Conservation (phyloP, 441 rosid genomes). For the Isatis lusitanica region DNA sequence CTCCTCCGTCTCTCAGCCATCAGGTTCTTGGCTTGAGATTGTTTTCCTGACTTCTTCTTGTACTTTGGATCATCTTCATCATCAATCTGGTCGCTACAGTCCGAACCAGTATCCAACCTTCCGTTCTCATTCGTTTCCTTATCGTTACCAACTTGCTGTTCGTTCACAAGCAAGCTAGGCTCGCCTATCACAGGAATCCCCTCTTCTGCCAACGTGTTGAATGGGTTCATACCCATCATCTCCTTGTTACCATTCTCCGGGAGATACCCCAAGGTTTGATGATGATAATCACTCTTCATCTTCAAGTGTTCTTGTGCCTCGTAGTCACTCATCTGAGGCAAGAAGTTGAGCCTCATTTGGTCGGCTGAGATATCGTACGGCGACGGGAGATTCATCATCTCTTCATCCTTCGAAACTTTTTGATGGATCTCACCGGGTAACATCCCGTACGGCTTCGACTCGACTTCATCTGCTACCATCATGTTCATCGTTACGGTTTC, state of each 20-base stretch:
- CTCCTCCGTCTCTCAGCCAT: constrained; percentile 68
- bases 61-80: constrained; percentile 64
- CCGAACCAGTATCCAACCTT: constrained; percentile 63
- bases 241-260: constrained; percentile 42
- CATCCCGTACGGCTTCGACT: constrained; percentile 38
- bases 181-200: constrained; percentile 42
- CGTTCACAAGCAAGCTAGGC: constrained; percentile 35
- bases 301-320: constrained; percentile 39
- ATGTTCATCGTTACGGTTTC: constrained; percentile 39
- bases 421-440: constrained; percentile 33
- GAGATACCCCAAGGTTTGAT: constrained; percentile 32
- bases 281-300: constrained; percentile 39
- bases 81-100: constrained; percentile 82
- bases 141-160: constrained; percentile 43
- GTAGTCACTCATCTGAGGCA: constrained; percentile 45
- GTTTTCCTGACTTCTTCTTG: constrained; percentile 50
- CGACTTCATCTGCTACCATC: constrained; percentile 41
- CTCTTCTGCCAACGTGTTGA: constrained; percentile 32
- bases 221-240: constrained; percentile 34
- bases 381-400: constrained; percentile 37
- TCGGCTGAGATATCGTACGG: constrained; percentile 51
- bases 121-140: constrained; percentile 54
- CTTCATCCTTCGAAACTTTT: constrained; percentile 38
- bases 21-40: constrained; percentile 60
- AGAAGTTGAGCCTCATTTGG: constrained; percentile 44